Evolutionary conservation across 2,329 filamentous ascomycete species (phyloP).

Genomic region (Pseudogymnoascus verrucosus): DNA sequence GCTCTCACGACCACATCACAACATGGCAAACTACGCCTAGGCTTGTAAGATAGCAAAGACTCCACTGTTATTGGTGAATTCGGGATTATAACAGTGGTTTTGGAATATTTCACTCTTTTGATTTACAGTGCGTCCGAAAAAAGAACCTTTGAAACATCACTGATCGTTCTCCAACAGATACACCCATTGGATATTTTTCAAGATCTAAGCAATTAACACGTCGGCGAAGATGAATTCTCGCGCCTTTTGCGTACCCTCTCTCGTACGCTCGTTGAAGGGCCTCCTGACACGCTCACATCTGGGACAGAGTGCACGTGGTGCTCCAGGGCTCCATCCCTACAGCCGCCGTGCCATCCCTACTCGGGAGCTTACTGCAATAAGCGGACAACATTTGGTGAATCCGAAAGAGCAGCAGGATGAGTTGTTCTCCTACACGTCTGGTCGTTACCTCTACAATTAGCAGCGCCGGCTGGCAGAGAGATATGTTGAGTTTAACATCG

Average conservation of each 20-base stretch:
- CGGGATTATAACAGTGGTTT: neutral
- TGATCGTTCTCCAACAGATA: neutral
- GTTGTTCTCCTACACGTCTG: neutral
- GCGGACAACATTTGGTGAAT: neutral
- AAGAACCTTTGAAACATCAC: neutral
- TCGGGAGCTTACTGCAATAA: neutral
- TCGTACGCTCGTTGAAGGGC: neutral
- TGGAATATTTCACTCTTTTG: neutral
- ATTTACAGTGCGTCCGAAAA: neutral
- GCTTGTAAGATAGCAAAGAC: neutral
- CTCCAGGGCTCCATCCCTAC: neutral
- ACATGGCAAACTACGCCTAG: neutral
- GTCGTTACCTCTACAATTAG: constrained; percentile 10
- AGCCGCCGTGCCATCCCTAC: too few species aligned
- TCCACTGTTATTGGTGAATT: neutral
- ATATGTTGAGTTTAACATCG: constrained; percentile 11
- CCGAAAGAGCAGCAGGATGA: neutral
- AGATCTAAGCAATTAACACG: neutral
- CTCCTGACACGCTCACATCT: too few species aligned
- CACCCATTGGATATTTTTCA: neutral
- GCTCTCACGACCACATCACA: neutral
- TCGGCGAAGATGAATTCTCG: neutral
- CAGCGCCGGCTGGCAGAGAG: constrained; percentile 10
- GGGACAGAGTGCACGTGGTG: neutral
- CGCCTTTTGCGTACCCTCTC: neutral